Percentiles rank a stretch among this genome's conserved stretches.
Conservation (phyloP, 2,329 filamentous ascomycete species). For the Calycina herbarum region DNA sequence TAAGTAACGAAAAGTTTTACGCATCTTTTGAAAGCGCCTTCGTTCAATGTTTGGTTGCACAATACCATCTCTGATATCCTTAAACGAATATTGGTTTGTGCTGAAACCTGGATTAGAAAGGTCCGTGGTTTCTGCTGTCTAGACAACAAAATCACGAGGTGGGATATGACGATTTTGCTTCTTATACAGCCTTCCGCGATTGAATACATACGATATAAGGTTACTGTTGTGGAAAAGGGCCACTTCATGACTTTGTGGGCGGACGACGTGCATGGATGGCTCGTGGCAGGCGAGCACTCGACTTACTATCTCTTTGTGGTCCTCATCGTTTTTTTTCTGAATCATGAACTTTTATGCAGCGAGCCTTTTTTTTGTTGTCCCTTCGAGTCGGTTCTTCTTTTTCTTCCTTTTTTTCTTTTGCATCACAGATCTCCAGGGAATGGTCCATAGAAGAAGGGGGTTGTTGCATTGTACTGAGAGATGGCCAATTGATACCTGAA, state of each 20-base stretch:
- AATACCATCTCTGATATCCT: constrained; percentile 1
- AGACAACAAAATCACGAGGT: constrained; percentile 1
- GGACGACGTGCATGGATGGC: background rate
- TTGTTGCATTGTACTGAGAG: constrained; percentile 33
- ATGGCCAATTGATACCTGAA: constrained; percentile 33
- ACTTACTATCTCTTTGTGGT: background rate
- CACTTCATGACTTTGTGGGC: background rate
- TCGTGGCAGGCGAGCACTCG: background rate
- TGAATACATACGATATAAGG: background rate
- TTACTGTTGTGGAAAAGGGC: background rate
- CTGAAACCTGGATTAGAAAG: constrained; percentile 3
- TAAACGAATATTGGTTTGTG: constrained; percentile 1
- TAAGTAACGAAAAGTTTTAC: constrained; percentile 6
- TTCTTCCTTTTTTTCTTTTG: constrained; percentile 31
- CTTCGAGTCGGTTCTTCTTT: constrained; percentile 16
- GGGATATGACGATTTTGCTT: constrained; percentile 4
- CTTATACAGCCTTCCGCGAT: background rate
- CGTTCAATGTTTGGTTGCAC: background rate
- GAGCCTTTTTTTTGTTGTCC: constrained; percentile 25
- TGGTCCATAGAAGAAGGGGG: constrained; percentile 32
- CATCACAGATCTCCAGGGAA: constrained; percentile 33
- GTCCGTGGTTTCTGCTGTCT: background rate
- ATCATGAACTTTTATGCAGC: constrained; percentile 37
- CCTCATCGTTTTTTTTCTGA: constrained; percentile 17
- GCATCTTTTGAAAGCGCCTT: constrained; percentile 3